Base-by-base conservation (phyloP, 2,329 filamentous ascomycete species). In the Zymoseptoria ardabiliae region DNA sequence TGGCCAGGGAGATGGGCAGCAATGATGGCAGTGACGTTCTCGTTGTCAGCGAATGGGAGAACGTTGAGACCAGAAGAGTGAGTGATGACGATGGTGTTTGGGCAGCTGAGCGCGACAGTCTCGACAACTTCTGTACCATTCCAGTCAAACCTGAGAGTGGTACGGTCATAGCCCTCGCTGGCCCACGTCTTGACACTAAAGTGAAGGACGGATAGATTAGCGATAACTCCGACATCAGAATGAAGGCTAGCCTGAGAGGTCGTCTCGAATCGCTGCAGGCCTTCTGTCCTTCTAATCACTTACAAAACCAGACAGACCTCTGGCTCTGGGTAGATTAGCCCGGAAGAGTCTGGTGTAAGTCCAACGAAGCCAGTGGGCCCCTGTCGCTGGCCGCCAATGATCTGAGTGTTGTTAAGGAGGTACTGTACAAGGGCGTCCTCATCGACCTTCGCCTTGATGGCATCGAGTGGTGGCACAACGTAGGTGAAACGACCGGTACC, bases 241-340 rank as follows among this genome's bases (percentile, higher is more conserved):
- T 45, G 35, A 7, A 13, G 35, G 11, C 35, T 17, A n/a, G 13
- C 11, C 35, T 7, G 17, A 45, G 13, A 45, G 11, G 17, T 6
- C 6, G 35, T 41, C 35, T 41, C 35, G 5, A 11, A 17, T 17
- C 30, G 30, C 30, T 35, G 13, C 35, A 41, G 3, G 35, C 35
- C 11, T 41, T 17, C 35, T 41, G 17, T 17, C 35, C 35, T 45
- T 45, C 35, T 6, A n/a, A 2, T 7, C 13, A 45, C 35, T 13
- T 45, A 45, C 35, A 86, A 82, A 48, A 86, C 82, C 19, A 86
- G 74, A 70, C 65, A 78, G 9, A 83, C 80, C 13, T 79, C 75
- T 23, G 51, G 51, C 51, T 23, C 51, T 4, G 51, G 51, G 25
- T 53, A 76, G 71, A 6, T 73, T 74, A 17, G 35, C n/a, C 35